Base-by-base conservation (phyloP, 169 alveolate species). In the Plasmodium reichenowi region DNA sequence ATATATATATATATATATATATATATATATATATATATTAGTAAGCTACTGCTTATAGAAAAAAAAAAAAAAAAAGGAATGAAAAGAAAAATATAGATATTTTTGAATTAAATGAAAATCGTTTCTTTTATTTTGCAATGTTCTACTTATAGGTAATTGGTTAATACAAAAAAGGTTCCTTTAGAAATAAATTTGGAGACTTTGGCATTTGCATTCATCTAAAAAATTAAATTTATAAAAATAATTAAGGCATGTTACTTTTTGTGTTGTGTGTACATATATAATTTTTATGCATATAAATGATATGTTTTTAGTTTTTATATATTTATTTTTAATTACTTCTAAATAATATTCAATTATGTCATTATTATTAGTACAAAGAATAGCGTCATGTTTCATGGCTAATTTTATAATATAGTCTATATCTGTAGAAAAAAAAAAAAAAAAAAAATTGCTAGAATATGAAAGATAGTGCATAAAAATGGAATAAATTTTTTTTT, bases 141-240 rank as follows among this genome's bases (percentile, higher is more conserved):
- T 38, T 38, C 9, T 38, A 4, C 29, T 78, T 50, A 78, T 63
- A 78, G 89, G 67, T 22, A 66, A 56, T 78, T 78, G 15, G 89
- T 71, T 32, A 78, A 47, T 47, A 78, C 74, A 43, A 78, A 78
- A 66, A 78, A 78, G 56, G 89, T 78, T 52, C 89, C 89, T 71
- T 78, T 63, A 50, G 89, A 68, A 64, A 78, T 78, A 73, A 78
- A 78, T 32, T 78, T 78, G 63, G 89, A 78, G 4, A 78, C 89
- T 66, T 78, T 78, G 60, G 89, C 89, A 43, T 66, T 78, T 59
- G 64, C 72, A 66, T 71, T 64, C 29, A 78, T 67, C 89, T 78
- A 59, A 50, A 26, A 38, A 38, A 38, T 5, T 5, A 38, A 5
- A 38, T 38, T 38, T 38, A 38, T 38, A 38, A 38, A 38, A 38